Evolutionary conservation across 2,329 filamentous ascomycete species (phyloP).

Genomic region (Diplodia seriata): DNA sequence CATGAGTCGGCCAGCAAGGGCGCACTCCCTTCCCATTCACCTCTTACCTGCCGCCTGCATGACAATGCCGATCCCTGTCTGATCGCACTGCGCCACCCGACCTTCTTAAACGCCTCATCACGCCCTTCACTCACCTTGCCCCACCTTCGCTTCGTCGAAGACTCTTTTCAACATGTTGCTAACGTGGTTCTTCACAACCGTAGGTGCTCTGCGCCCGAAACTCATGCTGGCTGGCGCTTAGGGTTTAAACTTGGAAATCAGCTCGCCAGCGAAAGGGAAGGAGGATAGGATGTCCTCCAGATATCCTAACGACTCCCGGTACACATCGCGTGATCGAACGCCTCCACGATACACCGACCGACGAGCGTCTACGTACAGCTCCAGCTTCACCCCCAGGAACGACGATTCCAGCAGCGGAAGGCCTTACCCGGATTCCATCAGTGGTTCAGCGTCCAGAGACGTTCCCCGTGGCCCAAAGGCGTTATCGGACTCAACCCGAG

Average conservation of each 20-base stretch:
- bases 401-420: constrained; percentile 43
- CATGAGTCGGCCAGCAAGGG: background rate
- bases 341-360: constrained; percentile 70
- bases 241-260: constrained; percentile 37
- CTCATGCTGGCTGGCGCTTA: constrained; percentile 26
- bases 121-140: background rate
- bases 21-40: background rate
- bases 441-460: constrained; percentile 56
- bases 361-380: constrained; percentile 69
- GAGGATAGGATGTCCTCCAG: constrained; percentile 37
- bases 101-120: background rate
- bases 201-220: constrained; percentile 29
- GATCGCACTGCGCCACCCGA: background rate
- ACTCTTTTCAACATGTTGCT: background rate
- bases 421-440: constrained; percentile 41
- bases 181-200: background rate
- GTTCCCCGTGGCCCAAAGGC: constrained; percentile 84
- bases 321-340: constrained; percentile 52
- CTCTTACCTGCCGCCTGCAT: background rate
- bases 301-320: constrained; percentile 34
- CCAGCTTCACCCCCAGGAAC: constrained; percentile 60
- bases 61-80: background rate
- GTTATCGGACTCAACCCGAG: constrained; percentile 66
- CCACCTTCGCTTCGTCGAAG: background rate
- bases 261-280: constrained; percentile 43